These are phyloP conservation scores for Tricholoma flavovirens DNA, from an alignment of 768 basidiomycete species.

Conservation along the genomic window DNA sequence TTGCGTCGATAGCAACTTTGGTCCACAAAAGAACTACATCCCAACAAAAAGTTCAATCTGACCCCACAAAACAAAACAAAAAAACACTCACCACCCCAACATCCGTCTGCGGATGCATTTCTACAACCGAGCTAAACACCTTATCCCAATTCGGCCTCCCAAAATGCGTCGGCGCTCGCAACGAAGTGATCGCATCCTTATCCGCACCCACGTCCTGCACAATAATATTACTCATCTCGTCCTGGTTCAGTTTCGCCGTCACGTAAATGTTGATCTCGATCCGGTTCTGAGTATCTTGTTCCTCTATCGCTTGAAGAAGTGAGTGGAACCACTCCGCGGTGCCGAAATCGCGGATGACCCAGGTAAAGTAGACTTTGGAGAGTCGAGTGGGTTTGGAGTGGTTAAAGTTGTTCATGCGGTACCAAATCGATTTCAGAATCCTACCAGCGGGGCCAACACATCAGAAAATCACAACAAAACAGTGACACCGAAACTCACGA, in stretches of 20 bases:
- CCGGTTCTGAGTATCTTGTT: constrained; percentile 77
- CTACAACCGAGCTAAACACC: constrained; percentile 64
- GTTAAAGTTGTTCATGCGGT: constrained; percentile 88
- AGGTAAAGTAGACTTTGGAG: constrained; percentile 90
- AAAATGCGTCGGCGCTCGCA: constrained; percentile 90
- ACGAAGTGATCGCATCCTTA: constrained; percentile 83
- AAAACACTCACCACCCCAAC: constrained; percentile 67
- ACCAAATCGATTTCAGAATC: constrained; percentile 90
- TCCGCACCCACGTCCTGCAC: constrained; percentile 92
- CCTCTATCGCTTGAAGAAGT: constrained; percentile 87
- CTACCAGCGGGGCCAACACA: too few relatives aligned
- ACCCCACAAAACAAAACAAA: neutral
- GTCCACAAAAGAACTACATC: constrained; percentile 85
- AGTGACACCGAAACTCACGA: too few relatives aligned
- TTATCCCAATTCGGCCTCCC: constrained; percentile 85
- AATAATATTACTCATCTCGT: constrained; percentile 91
- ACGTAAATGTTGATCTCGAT: constrained; percentile 96
- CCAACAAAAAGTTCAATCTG: neutral
- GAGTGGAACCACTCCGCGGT: constrained; percentile 93
- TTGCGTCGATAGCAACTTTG: constrained; percentile 58
- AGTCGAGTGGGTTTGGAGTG: constrained; percentile 71
- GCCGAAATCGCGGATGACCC: constrained; percentile 93
- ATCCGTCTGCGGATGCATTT: constrained; percentile 85
- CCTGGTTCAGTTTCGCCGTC: constrained; percentile 85
- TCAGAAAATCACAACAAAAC: too few relatives aligned